Percentiles rank a stretch among this genome's conserved stretches.
Evolutionary conservation across 441 rosid species (phyloP).

Genomic region (Pelargonium myrrhifolium): DNA sequence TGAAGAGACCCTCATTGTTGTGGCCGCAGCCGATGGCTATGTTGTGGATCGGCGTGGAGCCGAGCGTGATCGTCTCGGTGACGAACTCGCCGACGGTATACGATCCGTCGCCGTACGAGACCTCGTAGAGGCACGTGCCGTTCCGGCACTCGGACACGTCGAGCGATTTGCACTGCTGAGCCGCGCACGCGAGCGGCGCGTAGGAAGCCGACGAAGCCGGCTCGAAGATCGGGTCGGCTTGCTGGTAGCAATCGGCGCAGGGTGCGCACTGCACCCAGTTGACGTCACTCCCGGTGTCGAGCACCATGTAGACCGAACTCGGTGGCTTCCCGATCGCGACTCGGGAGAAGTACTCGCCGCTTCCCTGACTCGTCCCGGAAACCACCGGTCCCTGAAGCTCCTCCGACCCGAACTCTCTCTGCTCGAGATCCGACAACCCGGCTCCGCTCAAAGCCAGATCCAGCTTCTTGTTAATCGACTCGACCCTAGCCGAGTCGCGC

Average conservation of each 20-base stretch:
- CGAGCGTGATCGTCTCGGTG: constrained; percentile 52
- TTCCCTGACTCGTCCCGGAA: constrained; percentile 55
- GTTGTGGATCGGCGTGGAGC: constrained; percentile 33
- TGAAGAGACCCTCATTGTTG: constrained; percentile 46
- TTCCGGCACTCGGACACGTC: constrained; percentile 45
- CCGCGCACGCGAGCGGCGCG: constrained; percentile 37
- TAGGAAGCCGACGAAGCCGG: constrained; percentile 50
- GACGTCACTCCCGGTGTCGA: constrained; percentile 31
- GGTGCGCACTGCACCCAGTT: constrained; percentile 65
- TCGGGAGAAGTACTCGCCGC: constrained; percentile 67
- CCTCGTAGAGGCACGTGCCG: constrained; percentile 52
- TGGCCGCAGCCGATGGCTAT: constrained; percentile 65
- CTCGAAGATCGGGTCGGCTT: constrained; percentile 54
- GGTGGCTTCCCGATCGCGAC: constrained; percentile 51
- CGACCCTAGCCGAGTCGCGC: constrained; percentile 66
- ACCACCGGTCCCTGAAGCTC: constrained; percentile 45
- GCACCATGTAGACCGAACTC: constrained; percentile 49
- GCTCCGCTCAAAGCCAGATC: constrained; percentile 38
- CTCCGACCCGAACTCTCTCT: constrained; percentile 27
- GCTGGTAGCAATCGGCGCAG: constrained; percentile 57
- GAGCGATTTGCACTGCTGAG: constrained; percentile 43
- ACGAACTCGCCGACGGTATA: constrained; percentile 54
- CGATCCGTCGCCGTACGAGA: constrained; percentile 66
- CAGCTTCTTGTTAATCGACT: constrained; percentile 39
- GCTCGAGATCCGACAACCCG: constrained; percentile 36